Evolutionary conservation across 176 grass and related monocot genomes (phyloP).

Genomic region (Elymus sibiricus): DNA sequence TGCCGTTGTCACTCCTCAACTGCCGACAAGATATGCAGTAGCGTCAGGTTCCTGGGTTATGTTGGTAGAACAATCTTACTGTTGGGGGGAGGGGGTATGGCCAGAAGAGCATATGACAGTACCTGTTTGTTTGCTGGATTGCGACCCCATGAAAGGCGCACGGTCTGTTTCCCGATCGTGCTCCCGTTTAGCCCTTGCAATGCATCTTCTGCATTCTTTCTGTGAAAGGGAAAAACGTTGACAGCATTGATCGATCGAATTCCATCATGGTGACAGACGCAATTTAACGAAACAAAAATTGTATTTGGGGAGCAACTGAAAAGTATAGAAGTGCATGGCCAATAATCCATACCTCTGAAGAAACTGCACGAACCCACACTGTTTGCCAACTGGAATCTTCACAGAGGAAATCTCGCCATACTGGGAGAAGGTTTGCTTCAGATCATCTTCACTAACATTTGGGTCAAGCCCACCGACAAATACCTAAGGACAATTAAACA

Average conservation of each 20-base stretch:
- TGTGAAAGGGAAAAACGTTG: not conserved
- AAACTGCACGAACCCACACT: constrained; percentile 96
- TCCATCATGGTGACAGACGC: not conserved
- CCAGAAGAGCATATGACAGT: not conserved
- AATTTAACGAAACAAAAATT: not conserved
- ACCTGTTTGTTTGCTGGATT: constrained; percentile 95
- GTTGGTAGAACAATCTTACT: not conserved
- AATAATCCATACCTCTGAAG: constrained; percentile 62
- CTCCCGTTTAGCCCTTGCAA: constrained; percentile 83
- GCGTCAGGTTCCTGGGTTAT: not conserved
- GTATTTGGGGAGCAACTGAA: not conserved
- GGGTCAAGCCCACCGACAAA: constrained; percentile 97
- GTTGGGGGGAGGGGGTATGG: not conserved
- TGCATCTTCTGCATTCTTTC: constrained; percentile 92
- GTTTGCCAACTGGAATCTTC: constrained; percentile 91
- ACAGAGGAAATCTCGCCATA: constrained; percentile 91
- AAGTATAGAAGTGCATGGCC: not conserved
- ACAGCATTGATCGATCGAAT: not conserved
- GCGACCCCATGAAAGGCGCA: constrained; percentile 95
- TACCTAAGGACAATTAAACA: constrained; percentile 47
- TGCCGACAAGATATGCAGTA: constrained; percentile 21
- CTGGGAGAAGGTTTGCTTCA: constrained; percentile 75
- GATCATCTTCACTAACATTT: constrained; percentile 85
- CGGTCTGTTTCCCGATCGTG: constrained; percentile 72
- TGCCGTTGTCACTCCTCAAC: constrained; percentile 61